Percentiles rank a stretch among this genome's conserved stretches.
Evolutionary conservation across 1,284 basidiomycete genomes (phyloP).

Genomic region (Testicularia cyperi): DNA sequence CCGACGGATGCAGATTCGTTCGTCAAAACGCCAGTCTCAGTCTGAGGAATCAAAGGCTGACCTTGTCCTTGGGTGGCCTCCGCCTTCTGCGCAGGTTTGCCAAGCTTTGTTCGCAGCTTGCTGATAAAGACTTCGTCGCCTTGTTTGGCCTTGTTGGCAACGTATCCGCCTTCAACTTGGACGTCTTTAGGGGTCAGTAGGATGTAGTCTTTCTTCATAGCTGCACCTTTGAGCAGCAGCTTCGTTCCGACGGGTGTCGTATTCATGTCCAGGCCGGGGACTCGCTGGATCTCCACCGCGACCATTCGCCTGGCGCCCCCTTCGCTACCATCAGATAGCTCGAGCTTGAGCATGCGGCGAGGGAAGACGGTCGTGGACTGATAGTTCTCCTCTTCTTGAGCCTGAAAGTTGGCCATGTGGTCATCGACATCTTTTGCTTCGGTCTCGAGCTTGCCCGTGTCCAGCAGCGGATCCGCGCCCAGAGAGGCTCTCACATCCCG

Average conservation of each 20-base stretch:
- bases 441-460: slow-evolving; percentile 2
- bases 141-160: slow-evolving; percentile 5
- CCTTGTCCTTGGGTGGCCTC: no score
- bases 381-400: slow-evolving; percentile 30
- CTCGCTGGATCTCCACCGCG: slow-evolving; percentile 23
- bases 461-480: no score
- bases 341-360: slow-evolving; percentile 85
- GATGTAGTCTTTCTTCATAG: slow-evolving; percentile 14
- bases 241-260: slow-evolving; percentile 21
- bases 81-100: slow-evolving; percentile 3
- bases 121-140: slow-evolving; percentile 22
- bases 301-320: slow-evolving; percentile 73
- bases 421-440: neutral
- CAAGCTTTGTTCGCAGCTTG: slow-evolving; percentile 12
- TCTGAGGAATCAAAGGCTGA: no score
- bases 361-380: slow-evolving; percentile 82
- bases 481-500: no score
- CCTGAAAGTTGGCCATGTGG: slow-evolving; percentile 37
- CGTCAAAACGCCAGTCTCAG: neutral
- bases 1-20: no score
- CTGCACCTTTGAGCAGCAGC: slow-evolving; percentile 18
- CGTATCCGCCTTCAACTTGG: slow-evolving; percentile 16
- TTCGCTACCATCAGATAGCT: slow-evolving; percentile 83
- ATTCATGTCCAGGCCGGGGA: slow-evolving; percentile 30
- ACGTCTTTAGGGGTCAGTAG: slow-evolving; percentile 14